Evolutionary conservation across 2,329 filamentous ascomycete genomes (phyloP).

Genomic region (Colletotrichum sojae): DNA sequence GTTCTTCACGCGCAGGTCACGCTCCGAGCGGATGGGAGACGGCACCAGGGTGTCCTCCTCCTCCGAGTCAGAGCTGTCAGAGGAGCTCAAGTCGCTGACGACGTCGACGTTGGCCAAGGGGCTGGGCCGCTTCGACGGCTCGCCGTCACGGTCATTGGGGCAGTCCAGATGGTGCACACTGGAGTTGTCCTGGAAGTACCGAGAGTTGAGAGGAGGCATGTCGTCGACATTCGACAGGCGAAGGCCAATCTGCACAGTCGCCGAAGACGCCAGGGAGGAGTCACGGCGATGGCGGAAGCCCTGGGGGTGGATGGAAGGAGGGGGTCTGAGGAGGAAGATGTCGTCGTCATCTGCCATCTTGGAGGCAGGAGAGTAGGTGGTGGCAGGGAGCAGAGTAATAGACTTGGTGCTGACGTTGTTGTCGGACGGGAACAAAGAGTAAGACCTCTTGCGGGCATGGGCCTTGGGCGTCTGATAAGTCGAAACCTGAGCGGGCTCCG

Average conservation of each 20-base stretch:
- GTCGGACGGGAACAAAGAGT: slow-evolving; percentile 56
- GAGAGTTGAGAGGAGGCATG: slow-evolving; percentile 56
- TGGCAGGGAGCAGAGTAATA: slow-evolving; percentile 60
- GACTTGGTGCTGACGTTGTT: slow-evolving; percentile 48
- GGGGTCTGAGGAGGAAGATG: slow-evolving; percentile 31
- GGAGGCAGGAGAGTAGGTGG: slow-evolving; percentile 57
- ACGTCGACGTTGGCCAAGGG: slow-evolving; percentile 46
- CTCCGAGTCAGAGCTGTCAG: slow-evolving; percentile 44
- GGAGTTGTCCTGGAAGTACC: slow-evolving; percentile 49
- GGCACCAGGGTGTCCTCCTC: slow-evolving; percentile 36
- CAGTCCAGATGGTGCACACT: slow-evolving; percentile 57
- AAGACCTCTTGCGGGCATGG: slow-evolving; percentile 55
- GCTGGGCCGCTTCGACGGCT: slow-evolving; percentile 47
- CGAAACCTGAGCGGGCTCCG: slow-evolving; percentile 35
- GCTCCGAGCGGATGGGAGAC: slow-evolving; percentile 44
- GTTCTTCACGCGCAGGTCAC: slow-evolving; percentile 53
- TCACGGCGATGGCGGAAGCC: slow-evolving; percentile 66
- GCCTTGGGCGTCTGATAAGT: slow-evolving; percentile 43
- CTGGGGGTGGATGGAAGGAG: slow-evolving; percentile 44
- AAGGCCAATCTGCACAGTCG: slow-evolving; percentile 80
- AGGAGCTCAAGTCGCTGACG: slow-evolving; percentile 20
- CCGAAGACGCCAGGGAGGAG: slow-evolving; percentile 75
- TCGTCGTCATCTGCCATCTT: slow-evolving; percentile 22
- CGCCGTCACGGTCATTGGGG: slow-evolving; percentile 44
- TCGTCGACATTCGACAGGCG: slow-evolving; percentile 74